phyloP scores from a whole-genome alignment of 2,329 filamentous ascomycete genomes.

The Raffaelea albimanens region DNA sequence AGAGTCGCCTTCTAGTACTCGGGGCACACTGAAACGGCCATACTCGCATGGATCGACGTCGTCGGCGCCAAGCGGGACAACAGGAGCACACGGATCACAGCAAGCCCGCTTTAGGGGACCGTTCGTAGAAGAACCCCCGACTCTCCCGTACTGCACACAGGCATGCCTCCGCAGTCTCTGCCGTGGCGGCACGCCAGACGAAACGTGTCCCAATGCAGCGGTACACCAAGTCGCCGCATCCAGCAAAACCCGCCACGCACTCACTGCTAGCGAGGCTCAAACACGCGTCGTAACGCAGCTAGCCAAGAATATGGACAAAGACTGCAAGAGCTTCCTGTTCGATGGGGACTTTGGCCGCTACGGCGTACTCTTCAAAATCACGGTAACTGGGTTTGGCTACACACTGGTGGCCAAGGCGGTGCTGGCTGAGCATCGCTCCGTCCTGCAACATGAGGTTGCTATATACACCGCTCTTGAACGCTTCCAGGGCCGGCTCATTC shows the following conservation, averaged over 20 bases:
- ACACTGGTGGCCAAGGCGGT: conserved; percentile 5
- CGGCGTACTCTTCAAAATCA: conserved; percentile 5
- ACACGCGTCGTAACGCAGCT: conserved; percentile 2
- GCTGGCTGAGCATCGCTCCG: background rate
- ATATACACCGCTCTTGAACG: background rate
- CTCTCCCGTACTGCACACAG: conserved; percentile 6
- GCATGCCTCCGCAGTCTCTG: conserved; percentile 4
- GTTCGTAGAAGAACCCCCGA: background rate
- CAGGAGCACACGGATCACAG: background rate
- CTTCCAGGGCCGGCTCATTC: conserved; percentile 4
- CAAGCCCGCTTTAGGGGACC: background rate
- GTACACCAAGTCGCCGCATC: background rate
- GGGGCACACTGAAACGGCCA: background rate
- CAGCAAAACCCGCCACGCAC: background rate
- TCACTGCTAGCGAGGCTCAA: background rate
- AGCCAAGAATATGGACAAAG: background rate
- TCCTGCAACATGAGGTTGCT: background rate
- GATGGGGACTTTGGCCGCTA: background rate
- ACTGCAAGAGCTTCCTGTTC: background rate
- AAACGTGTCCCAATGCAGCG: conserved; percentile 5
- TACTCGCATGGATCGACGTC: background rate
- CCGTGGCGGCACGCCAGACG: background rate
- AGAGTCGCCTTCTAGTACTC: background rate
- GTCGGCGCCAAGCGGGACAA: background rate
- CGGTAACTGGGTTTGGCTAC: conserved; percentile 5